Conservation (phyloP, 2,329 filamentous ascomycete genomes). For the Colletotrichum magnum region DNA sequence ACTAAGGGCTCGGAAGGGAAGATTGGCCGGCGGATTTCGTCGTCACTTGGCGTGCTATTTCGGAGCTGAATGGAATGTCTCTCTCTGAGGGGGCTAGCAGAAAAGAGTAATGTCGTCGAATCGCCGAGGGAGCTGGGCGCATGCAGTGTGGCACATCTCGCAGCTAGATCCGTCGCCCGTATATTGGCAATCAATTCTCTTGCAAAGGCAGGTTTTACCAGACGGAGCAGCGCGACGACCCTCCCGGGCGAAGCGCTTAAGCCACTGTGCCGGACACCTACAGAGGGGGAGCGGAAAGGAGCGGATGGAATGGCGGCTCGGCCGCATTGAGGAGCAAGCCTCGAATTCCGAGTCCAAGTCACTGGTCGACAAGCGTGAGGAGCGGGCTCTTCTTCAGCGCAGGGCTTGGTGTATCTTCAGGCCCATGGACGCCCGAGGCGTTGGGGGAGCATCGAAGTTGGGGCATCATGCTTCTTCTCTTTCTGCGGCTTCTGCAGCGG, state of each 20-base stretch:
- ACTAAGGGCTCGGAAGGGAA: not conserved
- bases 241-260: slow-evolving; percentile 23
- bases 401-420: not conserved
- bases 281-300: slow-evolving; percentile 4
- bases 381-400: slow-evolving; percentile 1
- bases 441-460: not conserved
- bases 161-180: slow-evolving; percentile 13
- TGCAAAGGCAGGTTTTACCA: slow-evolving; percentile 19
- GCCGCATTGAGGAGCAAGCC: slow-evolving; percentile 16
- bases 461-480: too few species aligned
- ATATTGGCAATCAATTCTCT: slow-evolving; percentile 29
- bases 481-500: slow-evolving; percentile 8
- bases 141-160: slow-evolving; percentile 5
- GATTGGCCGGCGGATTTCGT: slow-evolving; percentile 4
- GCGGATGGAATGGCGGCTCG: slow-evolving; percentile 20
- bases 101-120: not conserved
- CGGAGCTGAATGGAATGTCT: slow-evolving; percentile 16
- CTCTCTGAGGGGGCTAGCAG: not conserved
- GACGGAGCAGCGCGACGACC: slow-evolving; percentile 29
- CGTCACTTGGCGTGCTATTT: not conserved
- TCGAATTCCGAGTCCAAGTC: slow-evolving; percentile 25
- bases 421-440: not conserved
- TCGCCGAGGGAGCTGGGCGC: slow-evolving; percentile 10
- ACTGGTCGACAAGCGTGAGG: slow-evolving; percentile 12
- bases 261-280: slow-evolving; percentile 12